A percentile compares a stretch with the other conserved stretches of the same genome.
phyloP scores from a whole-genome alignment of 306 rosid species.

The Dicorynia guianensis region DNA sequence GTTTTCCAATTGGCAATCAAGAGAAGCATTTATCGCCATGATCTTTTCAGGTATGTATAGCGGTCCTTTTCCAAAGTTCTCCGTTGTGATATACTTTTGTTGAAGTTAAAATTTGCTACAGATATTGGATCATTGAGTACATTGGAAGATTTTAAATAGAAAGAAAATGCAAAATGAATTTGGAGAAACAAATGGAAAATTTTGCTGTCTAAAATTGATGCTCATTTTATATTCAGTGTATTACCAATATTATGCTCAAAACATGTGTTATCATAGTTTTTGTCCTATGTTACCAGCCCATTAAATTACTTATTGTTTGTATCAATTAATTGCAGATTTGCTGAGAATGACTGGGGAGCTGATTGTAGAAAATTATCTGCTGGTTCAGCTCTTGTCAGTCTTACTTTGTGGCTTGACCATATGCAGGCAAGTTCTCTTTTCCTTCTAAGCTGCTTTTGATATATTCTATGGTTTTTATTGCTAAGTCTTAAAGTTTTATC shows the following conservation, averaged over 20 bases:
- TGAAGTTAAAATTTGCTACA: constrained; percentile 35
- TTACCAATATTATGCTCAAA: not conserved
- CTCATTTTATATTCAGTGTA: not conserved
- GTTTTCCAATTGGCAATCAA: constrained; percentile 87
- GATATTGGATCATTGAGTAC: not conserved
- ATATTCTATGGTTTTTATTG: constrained; percentile 23
- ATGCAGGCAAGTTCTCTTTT: constrained; percentile 80
- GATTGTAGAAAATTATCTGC: constrained; percentile 95
- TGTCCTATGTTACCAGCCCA: not conserved
- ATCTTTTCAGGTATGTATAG: constrained; percentile 71
- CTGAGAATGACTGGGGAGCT: constrained; percentile 96
- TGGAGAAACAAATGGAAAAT: not conserved
- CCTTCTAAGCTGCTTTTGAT: constrained; percentile 31
- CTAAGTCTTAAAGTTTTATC: too few species aligned
- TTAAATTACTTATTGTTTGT: constrained; percentile 36
- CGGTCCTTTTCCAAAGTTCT: constrained; percentile 32
- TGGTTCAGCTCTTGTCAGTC: constrained; percentile 94
- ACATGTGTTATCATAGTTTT: not conserved
- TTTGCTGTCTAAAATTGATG: not conserved
- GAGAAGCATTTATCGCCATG: constrained; percentile 72
- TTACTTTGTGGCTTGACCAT: constrained; percentile 96
- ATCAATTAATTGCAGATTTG: constrained; percentile 67
- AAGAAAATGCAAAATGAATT: not conserved
- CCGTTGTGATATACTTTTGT: not conserved
- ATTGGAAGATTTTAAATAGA: not conserved